Conservation (phyloP, 192 early-diverging fungal genomes). For the Coemansia sp. region DNA sequence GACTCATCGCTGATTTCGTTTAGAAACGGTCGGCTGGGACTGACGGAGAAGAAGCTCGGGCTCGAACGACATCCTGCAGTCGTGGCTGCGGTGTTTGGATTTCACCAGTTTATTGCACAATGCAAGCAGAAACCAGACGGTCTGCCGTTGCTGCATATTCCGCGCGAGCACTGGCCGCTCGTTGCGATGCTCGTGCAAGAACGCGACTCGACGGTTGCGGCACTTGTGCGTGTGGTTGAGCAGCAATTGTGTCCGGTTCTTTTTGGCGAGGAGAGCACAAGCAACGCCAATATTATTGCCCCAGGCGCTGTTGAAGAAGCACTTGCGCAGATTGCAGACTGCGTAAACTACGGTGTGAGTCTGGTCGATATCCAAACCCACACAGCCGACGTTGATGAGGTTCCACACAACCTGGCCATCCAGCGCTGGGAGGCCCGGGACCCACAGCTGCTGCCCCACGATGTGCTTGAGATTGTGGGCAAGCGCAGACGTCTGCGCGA, state of each 20-base stretch:
- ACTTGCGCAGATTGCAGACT: constrained; percentile 30
- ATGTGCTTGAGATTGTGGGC: constrained; percentile 25
- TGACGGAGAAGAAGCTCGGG: constrained; percentile 40
- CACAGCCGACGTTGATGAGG: constrained; percentile 12
- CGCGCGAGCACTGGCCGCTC: constrained; percentile 29
- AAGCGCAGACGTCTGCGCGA: constrained; percentile 20
- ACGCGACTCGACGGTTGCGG: constrained; percentile 22
- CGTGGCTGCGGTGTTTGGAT: constrained; percentile 36
- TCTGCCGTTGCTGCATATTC: constrained; percentile 28
- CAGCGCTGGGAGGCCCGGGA: constrained; percentile 51
- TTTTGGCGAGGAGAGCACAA: constrained; percentile 28
- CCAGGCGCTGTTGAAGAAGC: constrained; percentile 24
- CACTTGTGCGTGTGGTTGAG: constrained; percentile 35
- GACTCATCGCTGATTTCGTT: constrained; percentile 14
- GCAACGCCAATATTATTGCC: constrained; percentile 32
- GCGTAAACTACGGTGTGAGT: constrained; percentile 41
- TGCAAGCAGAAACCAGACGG: constrained; percentile 13
- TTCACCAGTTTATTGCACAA: constrained; percentile 44
- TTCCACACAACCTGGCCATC: constrained; percentile 32
- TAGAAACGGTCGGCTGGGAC: constrained; percentile 35
- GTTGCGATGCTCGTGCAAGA: constrained; percentile 52
- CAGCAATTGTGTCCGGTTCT: constrained; percentile 45
- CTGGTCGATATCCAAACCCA: constrained; percentile 18
- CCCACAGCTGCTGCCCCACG: constrained; percentile 22
- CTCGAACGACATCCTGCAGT: constrained; percentile 48